Evolutionary conservation across 306 rosid genomes (phyloP).

Genomic region (Cucurbita maxima): DNA sequence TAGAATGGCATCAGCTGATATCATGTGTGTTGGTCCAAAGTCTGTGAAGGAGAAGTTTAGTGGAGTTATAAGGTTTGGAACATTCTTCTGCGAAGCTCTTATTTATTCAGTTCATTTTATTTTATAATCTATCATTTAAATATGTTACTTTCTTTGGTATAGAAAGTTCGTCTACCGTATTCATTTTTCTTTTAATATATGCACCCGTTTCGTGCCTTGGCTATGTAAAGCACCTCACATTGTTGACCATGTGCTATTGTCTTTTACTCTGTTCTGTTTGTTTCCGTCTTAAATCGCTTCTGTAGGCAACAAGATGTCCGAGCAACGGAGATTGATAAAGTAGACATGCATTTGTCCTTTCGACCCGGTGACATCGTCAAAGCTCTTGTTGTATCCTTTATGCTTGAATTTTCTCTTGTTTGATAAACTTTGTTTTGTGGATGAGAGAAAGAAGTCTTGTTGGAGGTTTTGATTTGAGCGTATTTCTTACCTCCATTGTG

Average conservation of each 20-base stretch:
- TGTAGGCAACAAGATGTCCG: slow-evolving; percentile 84
- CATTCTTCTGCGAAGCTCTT: background rate
- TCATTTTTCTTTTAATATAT: background rate
- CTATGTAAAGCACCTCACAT: background rate
- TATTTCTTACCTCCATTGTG: background rate
- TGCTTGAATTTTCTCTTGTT: background rate
- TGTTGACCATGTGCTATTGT: background rate
- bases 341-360: slow-evolving; percentile 71
- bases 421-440: background rate
- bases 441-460: background rate
- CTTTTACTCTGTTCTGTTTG: background rate
- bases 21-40: slow-evolving; percentile 75
- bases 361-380: slow-evolving; percentile 62
- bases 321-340: slow-evolving; percentile 93
- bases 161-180: background rate
- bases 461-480: background rate
- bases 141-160: background rate
- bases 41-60: slow-evolving; percentile 68
- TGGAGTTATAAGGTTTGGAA: slow-evolving; percentile 53
- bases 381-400: slow-evolving; percentile 68
- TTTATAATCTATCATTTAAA: background rate
- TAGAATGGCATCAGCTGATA: slow-evolving; percentile 58
- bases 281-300: background rate
- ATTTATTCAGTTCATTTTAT: background rate
- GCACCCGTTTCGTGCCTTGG: background rate